Percentiles rank a stretch among this genome's conserved stretches.
Evolutionary conservation across 352 stramenopile genomes (phyloP).

Genomic region (Pythium coloratum): DNA sequence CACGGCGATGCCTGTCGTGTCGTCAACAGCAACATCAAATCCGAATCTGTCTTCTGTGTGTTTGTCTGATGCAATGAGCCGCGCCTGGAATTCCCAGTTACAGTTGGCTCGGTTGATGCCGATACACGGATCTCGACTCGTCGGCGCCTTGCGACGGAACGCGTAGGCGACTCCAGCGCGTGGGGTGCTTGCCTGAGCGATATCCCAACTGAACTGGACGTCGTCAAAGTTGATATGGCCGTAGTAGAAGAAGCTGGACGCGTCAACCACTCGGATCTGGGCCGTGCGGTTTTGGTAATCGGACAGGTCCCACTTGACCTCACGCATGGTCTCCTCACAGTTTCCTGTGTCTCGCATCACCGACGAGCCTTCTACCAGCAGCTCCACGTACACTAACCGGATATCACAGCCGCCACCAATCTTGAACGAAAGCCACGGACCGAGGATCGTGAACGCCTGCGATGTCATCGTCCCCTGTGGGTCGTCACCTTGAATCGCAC

Average conservation of each 20-base stretch:
- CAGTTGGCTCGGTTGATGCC: constrained; percentile 70
- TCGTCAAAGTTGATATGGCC: constrained; percentile 98
- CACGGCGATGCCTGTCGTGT: constrained; percentile 76
- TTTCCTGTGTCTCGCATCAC: constrained; percentile 85
- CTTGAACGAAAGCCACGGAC: constrained; percentile 91
- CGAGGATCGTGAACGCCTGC: constrained; percentile 92
- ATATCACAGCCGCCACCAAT: constrained; percentile 95
- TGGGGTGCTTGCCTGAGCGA: constrained; percentile 56
- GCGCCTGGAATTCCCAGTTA: constrained; percentile 88
- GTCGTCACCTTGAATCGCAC: constrained; percentile 87
- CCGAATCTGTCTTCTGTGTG: constrained; percentile 84
- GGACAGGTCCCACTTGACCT: constrained; percentile 88
- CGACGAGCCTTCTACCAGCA: constrained; percentile 92
- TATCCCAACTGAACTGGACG: constrained; percentile 93
- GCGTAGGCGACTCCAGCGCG: constrained; percentile 79
- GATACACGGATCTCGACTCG: constrained; percentile 51
- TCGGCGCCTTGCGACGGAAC: constrained; percentile 69
- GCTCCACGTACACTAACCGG: constrained; percentile 90
- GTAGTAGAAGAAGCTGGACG: constrained; percentile 81
- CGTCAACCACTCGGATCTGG: constrained; percentile 94
- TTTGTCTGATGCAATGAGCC: constrained; percentile 90
- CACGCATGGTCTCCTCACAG: constrained; percentile 91
- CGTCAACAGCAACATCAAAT: constrained; percentile 82
- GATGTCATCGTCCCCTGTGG: constrained; percentile 93
- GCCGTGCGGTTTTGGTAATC: constrained; percentile 78